A percentile compares a stretch with the other conserved stretches of the same genome.
Evolutionary conservation across 176 grass and related monocot genomes (phyloP).

Genomic region (Carex myosuroides): DNA sequence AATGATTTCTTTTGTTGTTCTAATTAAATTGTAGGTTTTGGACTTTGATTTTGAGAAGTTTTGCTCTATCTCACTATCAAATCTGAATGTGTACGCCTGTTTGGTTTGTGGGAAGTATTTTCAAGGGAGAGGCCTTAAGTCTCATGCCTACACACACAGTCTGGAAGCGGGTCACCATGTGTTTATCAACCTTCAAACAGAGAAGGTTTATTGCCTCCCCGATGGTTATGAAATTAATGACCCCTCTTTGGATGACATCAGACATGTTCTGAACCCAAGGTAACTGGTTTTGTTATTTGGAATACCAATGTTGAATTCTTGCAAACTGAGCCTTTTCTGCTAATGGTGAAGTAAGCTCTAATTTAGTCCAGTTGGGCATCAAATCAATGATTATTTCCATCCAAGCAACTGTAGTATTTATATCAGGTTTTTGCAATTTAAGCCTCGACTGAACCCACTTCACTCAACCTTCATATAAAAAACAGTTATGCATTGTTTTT

Average conservation of each 20-base stretch:
- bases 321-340: neutral
- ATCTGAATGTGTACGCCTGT: constrained; percentile 94
- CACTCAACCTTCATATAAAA: neutral
- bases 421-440: neutral
- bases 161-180: constrained; percentile 96
- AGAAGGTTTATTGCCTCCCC: constrained; percentile 96
- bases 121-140: constrained; percentile 98
- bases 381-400: neutral
- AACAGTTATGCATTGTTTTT: neutral
- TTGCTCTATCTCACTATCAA: constrained; percentile 95
- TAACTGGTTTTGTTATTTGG: constrained; percentile 1
- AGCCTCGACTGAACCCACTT: neutral
- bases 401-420: neutral
- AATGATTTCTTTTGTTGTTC: neutral
- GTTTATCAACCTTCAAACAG: constrained; percentile 93
- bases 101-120: constrained; percentile 98
- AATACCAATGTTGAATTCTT: neutral
- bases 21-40: constrained; percentile 55
- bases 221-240: constrained; percentile 99
- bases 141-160: constrained; percentile 95
- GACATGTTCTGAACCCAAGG: constrained; percentile 97
- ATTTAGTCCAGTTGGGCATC: neutral
- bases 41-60: constrained; percentile 99
- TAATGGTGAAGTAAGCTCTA: neutral
- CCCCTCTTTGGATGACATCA: constrained; percentile 80